Evolutionary conservation across 345 rosid genomes (phyloP).

Genomic region (Pistacia vera): DNA sequence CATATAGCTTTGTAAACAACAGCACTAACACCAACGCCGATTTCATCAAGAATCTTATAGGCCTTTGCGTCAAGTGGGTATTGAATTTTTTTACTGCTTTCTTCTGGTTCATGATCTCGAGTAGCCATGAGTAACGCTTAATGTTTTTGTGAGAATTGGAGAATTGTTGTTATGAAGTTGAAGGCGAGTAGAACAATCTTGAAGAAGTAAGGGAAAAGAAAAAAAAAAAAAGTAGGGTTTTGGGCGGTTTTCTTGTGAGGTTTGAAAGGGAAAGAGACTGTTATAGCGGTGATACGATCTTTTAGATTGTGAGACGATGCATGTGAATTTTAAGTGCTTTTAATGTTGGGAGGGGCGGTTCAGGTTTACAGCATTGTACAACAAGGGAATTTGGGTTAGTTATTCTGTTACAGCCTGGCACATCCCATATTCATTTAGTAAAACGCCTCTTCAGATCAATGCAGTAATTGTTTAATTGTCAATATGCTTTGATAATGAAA

Average conservation of each 20-base stretch:
- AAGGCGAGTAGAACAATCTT: neutral
- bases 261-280: slow-evolving; percentile 13
- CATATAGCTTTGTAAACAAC: slow-evolving; percentile 79
- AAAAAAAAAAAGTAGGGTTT: slow-evolving; percentile 12
- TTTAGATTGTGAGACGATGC: slow-evolving; percentile 32
- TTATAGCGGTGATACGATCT: slow-evolving; percentile 11
- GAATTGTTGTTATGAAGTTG: neutral
- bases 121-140: slow-evolving; percentile 8
- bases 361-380: neutral
- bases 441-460: neutral
- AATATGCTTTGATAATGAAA: too few species aligned
- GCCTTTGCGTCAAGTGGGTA: slow-evolving; percentile 69
- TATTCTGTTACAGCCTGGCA: neutral
- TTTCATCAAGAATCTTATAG: slow-evolving; percentile 64
- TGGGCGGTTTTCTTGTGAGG: slow-evolving; percentile 41
- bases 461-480: too few species aligned
- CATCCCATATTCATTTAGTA: neutral
- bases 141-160: neutral
- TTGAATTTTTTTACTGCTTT: slow-evolving; percentile 31
- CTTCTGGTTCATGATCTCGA: slow-evolving; percentile 14
- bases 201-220: neutral
- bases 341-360: neutral
- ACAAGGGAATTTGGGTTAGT: neutral
- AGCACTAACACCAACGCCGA: slow-evolving; percentile 79
- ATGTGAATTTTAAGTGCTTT: slow-evolving; percentile 32